Percentiles rank a stretch among this genome's conserved stretches.
Evolutionary conservation across 2,329 filamentous ascomycete genomes (phyloP).

Genomic region (Penicillium sp.): DNA sequence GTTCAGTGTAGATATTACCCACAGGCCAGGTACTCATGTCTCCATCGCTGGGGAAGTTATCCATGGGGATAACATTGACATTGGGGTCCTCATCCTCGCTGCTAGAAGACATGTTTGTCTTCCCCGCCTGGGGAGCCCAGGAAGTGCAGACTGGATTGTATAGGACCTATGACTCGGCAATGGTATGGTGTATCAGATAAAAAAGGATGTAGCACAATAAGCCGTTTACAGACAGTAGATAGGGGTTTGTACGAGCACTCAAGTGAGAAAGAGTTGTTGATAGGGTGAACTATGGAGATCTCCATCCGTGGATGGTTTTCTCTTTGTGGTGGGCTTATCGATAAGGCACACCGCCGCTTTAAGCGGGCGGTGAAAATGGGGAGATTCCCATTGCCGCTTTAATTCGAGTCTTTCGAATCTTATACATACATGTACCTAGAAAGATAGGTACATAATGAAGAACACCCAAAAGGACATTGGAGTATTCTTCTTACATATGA

Average conservation of each 20-base stretch:
- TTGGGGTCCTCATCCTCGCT: slow-evolving; percentile 20
- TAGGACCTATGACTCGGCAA: not conserved
- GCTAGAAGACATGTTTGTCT: slow-evolving; percentile 5
- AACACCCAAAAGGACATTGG: not conserved
- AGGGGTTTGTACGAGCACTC: not conserved
- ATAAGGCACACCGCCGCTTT: not conserved
- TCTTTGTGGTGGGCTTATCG: slow-evolving; percentile 2
- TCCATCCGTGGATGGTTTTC: not conserved
- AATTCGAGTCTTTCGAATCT: not conserved
- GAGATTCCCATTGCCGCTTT: not conserved
- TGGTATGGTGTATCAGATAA: not conserved
- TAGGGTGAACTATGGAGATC: not conserved
- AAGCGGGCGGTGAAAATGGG: not conserved
- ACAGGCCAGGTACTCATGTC: slow-evolving; percentile 36
- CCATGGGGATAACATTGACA: slow-evolving; percentile 32
- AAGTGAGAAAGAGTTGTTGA: not conserved
- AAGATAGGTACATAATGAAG: not conserved
- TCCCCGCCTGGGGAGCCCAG: not conserved
- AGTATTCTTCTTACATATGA: not conserved
- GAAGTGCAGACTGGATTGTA: not conserved
- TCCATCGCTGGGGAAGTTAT: slow-evolving; percentile 41
- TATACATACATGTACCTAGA: not conserved
- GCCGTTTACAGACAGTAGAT: not conserved
- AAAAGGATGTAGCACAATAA: not conserved
- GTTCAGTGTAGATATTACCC: slow-evolving; percentile 14